A percentile compares a stretch with the other conserved stretches of the same genome.
These are phyloP conservation scores for Saturnispora sanitii DNA, from an alignment of 805 yeast genomes.

Conservation along the genomic window DNA sequence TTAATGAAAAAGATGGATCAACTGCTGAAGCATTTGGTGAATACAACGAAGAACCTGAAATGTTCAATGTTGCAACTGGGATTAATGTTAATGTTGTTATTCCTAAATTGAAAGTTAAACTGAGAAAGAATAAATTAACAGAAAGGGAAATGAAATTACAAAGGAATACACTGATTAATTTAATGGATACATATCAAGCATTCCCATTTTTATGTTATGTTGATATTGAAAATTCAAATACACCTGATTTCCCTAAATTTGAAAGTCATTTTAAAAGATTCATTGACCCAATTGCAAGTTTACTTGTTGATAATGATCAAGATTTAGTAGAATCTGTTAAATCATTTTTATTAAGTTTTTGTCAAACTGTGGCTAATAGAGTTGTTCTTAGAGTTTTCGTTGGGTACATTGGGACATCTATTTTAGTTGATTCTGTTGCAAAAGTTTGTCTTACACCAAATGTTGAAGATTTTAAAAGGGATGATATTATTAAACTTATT, in stretches of 20 bases:
- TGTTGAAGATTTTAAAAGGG: conserved; percentile 16
- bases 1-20: conserved; percentile 4
- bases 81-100: not conserved
- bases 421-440: conserved; percentile 30
- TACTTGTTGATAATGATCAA: conserved; percentile 30
- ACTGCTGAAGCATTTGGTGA: conserved; percentile 4
- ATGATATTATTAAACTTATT: conserved; percentile 30
- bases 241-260: conserved; percentile 13
- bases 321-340: conserved; percentile 29
- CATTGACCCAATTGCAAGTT: conserved; percentile 27
- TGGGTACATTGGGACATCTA: conserved; percentile 30
- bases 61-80: conserved; percentile 3
- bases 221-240: conserved; percentile 6
- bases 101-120: conserved; percentile 3
- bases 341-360: conserved; percentile 28
- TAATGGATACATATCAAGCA: conserved; percentile 24
- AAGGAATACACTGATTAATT: conserved; percentile 19
- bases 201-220: conserved; percentile 28
- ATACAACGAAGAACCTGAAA: conserved; percentile 4
- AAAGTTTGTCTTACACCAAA: conserved; percentile 21
- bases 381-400: conserved; percentile 25
- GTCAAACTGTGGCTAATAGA: conserved; percentile 25
- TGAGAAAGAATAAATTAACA: conserved; percentile 1
- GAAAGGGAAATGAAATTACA: conserved; percentile 1
- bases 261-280: conserved; percentile 16